These are phyloP conservation scores for Saccharum spontaneum DNA, from an alignment of 176 grass and related monocot species.

Conservation along the genomic window DNA sequence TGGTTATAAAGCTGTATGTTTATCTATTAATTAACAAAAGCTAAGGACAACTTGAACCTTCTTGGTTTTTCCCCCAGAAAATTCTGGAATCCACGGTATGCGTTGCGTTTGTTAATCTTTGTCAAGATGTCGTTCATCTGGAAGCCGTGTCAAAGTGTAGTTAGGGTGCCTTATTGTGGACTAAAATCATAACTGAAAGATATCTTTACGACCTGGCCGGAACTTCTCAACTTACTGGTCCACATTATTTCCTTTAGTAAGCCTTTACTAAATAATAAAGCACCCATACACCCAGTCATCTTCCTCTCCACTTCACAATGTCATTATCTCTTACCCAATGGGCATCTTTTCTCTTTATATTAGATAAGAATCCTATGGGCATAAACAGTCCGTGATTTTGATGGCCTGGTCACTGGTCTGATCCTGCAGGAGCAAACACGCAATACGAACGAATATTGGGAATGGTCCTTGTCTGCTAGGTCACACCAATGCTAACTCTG, in stretches of 20 bases:
- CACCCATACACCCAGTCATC: background rate
- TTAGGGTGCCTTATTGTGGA: background rate
- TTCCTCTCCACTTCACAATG: constrained; percentile 2
- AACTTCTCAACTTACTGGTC: background rate
- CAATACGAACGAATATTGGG: background rate
- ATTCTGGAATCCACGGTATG: background rate
- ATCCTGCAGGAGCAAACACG: background rate
- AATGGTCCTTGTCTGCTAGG: background rate
- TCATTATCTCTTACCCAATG: constrained; percentile 1
- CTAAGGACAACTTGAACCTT: background rate
- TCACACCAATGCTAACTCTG: background rate
- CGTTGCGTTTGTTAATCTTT: background rate
- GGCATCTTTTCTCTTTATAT: background rate
- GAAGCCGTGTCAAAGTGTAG: background rate
- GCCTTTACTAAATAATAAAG: background rate
- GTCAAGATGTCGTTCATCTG: background rate
- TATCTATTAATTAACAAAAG: background rate
- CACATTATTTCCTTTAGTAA: background rate
- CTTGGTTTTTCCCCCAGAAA: background rate
- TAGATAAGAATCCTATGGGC: background rate
- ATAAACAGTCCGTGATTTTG: background rate
- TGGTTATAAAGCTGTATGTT: background rate
- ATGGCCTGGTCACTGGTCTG: background rate
- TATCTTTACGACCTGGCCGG: background rate
- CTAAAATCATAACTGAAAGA: background rate